Conservation (phyloP, 768 basidiomycete species). For the Boletus rufocinnamomeus region DNA sequence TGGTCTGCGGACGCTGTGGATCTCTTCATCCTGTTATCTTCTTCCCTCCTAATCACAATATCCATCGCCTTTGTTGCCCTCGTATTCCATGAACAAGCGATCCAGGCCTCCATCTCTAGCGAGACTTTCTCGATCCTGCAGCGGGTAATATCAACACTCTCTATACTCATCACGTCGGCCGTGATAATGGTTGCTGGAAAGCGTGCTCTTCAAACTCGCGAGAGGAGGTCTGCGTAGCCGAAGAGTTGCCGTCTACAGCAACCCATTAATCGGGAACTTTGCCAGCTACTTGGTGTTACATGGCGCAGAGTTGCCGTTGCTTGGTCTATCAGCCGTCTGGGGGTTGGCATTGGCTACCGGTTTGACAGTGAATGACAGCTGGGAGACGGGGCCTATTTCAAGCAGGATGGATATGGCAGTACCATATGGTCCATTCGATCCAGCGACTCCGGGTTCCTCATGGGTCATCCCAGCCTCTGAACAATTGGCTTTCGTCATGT, state of each 20-base stretch:
- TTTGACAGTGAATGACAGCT: constrained; percentile 14
- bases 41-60: neutral
- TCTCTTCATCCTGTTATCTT: constrained; percentile 7
- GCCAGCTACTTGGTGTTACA: constrained; percentile 1
- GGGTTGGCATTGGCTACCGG: constrained; percentile 13
- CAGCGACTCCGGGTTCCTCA: neutral
- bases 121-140: constrained; percentile 4
- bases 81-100: constrained; percentile 1
- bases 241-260: constrained; percentile 16
- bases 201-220: constrained; percentile 16
- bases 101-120: neutral
- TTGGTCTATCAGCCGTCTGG: constrained; percentile 16
- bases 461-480: neutral
- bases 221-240: constrained; percentile 13
- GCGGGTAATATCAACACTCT: constrained; percentile 12
- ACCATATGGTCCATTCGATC: constrained; percentile 9
- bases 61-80: constrained; percentile 12
- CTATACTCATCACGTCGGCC: constrained; percentile 14
- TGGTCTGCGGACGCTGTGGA: constrained; percentile 11
- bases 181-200: constrained; percentile 18
- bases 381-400: neutral
- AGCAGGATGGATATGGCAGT: neutral
- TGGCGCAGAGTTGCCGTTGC: constrained; percentile 12
- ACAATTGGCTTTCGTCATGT: constrained; percentile 2
- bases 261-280: constrained; percentile 15